These are phyloP conservation scores for Speleostelium caveatum DNA, from an alignment of 78 protist genomes.

Conservation along the genomic window DNA sequence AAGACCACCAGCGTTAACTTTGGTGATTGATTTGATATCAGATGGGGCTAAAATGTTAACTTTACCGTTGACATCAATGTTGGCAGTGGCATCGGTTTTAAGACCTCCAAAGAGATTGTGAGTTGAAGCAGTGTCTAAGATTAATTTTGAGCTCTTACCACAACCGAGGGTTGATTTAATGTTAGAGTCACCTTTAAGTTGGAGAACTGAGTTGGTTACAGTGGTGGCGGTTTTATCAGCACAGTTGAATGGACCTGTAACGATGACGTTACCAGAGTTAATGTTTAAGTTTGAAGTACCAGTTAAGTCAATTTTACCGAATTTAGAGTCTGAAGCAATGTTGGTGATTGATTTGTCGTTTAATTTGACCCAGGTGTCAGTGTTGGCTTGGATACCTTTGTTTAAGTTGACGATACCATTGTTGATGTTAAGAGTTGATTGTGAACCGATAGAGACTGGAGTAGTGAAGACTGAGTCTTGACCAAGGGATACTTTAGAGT, in stretches of 20 bases:
- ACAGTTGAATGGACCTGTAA: conserved; percentile 12
- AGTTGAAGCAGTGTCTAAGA: conserved; percentile 1
- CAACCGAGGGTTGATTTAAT: not conserved
- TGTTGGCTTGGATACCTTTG: conserved; percentile 17
- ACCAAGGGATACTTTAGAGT: conserved; percentile 7
- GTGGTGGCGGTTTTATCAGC: not conserved
- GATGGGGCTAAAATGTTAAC: conserved; percentile 23
- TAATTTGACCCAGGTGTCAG: not conserved
- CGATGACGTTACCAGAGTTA: conserved; percentile 36
- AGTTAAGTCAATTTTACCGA: conserved; percentile 18
- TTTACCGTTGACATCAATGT: not conserved
- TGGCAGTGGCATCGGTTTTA: not conserved
- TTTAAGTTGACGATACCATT: not conserved
- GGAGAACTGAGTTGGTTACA: conserved; percentile 43
- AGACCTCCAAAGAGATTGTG: conserved; percentile 29
- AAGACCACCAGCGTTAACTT: conserved; percentile 1
- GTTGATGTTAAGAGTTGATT: conserved; percentile 15
- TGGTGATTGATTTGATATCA: not conserved
- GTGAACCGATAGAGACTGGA: conserved; percentile 35
- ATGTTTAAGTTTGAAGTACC: conserved; percentile 9
- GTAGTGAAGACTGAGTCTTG: not conserved
- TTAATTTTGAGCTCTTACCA: not conserved
- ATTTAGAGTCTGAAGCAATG: not conserved
- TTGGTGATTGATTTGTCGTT: not conserved
- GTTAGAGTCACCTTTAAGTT: conserved; percentile 1